Percentiles rank a stretch among this genome's conserved stretches.
These are phyloP conservation scores for Kodamaea sagamina DNA, from an alignment of 805 yeast genomes.

Conservation along the genomic window DNA sequence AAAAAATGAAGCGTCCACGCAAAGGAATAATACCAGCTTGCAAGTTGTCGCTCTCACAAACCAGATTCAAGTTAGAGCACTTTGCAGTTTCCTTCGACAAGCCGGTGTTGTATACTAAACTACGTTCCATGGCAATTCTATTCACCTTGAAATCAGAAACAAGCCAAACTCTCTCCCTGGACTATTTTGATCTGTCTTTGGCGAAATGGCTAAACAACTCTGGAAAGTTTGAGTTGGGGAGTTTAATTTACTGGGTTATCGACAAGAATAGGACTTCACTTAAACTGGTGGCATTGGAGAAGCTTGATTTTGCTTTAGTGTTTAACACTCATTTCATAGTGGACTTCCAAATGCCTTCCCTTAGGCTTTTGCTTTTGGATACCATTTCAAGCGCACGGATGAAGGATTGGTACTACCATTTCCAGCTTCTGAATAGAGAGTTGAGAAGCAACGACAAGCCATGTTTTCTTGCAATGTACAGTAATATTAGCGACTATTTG, in stretches of 20 bases:
- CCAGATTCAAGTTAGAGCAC: background rate
- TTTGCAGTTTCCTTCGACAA: background rate
- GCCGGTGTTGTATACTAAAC: background rate
- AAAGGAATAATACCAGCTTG: no score
- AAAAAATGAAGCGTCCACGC: background rate
- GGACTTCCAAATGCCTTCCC: background rate
- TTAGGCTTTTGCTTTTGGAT: conserved; percentile 3
- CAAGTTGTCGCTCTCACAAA: background rate
- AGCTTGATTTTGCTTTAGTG: conserved; percentile 8
- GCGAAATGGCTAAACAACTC: background rate
- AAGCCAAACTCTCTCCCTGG: background rate
- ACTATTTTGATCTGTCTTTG: conserved; percentile 1
- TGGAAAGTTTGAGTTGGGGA: background rate
- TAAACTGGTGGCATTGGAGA: background rate
- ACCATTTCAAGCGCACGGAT: background rate
- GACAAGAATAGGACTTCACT: conserved; percentile 1
- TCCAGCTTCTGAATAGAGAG: background rate
- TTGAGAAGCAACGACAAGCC: conserved; percentile 4
- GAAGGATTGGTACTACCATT: conserved; percentile 1
- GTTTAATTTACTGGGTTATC: background rate
- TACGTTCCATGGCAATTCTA: background rate
- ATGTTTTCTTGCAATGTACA: conserved; percentile 5
- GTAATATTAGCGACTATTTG: conserved; percentile 2
- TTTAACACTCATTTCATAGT: background rate
- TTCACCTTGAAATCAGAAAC: background rate